Percentiles rank a stretch among this genome's conserved stretches.
Conservation (phyloP, 257 asterid species). For the Prunella vulgaris region DNA sequence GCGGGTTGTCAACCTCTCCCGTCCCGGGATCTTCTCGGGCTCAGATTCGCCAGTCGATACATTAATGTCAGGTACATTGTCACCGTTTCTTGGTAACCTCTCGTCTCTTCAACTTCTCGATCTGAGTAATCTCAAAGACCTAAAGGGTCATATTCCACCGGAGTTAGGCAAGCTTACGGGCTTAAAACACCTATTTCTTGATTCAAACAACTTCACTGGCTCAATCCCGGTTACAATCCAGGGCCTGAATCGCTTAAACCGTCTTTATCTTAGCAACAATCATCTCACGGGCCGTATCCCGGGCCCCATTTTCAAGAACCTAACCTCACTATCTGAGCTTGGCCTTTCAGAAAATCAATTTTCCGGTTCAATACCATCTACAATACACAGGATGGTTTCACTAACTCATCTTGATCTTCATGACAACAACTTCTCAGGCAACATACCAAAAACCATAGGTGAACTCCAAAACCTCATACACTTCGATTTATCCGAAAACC, state of each 20-base stretch:
- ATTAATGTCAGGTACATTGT: slow-evolving; percentile 43
- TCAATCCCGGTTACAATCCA: slow-evolving; percentile 36
- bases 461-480: slow-evolving; percentile 28
- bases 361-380: slow-evolving; percentile 48
- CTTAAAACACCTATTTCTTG: slow-evolving; percentile 32
- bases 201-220: slow-evolving; percentile 42
- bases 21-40: slow-evolving; percentile 41
- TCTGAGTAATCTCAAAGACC: slow-evolving; percentile 42
- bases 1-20: slow-evolving; percentile 45
- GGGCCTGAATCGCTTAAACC: slow-evolving; percentile 22
- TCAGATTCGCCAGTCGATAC: slow-evolving; percentile 36
- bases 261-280: slow-evolving; percentile 37
- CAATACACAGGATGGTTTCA: slow-evolving; percentile 34
- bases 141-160: slow-evolving; percentile 44
- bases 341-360: slow-evolving; percentile 39
- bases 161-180: slow-evolving; percentile 44
- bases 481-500: slow-evolving; percentile 45
- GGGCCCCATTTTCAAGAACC: slow-evolving; percentile 17
- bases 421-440: slow-evolving; percentile 39
- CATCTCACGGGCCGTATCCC: slow-evolving; percentile 47
- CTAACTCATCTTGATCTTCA: slow-evolving; percentile 38
- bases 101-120: slow-evolving; percentile 47
- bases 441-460: slow-evolving; percentile 45
- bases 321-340: slow-evolving; percentile 32
- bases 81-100: slow-evolving; percentile 58